Conservation (phyloP, 768 basidiomycete species). For the Filobasidium wieringae region DNA sequence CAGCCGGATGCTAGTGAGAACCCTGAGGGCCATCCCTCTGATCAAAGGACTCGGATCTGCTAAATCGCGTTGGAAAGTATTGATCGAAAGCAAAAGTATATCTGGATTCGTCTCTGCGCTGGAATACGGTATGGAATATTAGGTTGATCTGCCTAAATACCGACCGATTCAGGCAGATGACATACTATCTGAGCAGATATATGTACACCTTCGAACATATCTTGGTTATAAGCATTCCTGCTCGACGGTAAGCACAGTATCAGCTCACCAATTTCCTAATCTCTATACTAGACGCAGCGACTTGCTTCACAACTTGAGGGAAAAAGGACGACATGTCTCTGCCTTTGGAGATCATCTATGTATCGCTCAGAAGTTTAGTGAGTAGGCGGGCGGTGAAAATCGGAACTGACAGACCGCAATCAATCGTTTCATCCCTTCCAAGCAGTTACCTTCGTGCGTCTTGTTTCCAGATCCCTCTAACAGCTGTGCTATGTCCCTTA, state of each 20-base stretch:
- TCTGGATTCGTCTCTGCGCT: slow-evolving; percentile 81
- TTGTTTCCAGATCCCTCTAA: slow-evolving; percentile 55
- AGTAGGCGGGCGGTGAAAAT: slow-evolving; percentile 3
- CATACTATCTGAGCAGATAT: slow-evolving; percentile 73
- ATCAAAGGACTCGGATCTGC: slow-evolving; percentile 85
- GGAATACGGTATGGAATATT: background rate
- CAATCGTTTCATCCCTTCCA: slow-evolving; percentile 89
- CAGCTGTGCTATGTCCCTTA: slow-evolving; percentile 69
- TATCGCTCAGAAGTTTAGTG: too few relatives aligned
- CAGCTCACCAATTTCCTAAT: slow-evolving; percentile 66
- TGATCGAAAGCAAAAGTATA: slow-evolving; percentile 87
- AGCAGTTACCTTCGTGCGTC: slow-evolving; percentile 66
- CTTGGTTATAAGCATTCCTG: background rate
- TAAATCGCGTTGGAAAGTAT: slow-evolving; percentile 95
- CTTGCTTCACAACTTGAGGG: slow-evolving; percentile 93
- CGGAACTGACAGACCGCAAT: slow-evolving; percentile 58
- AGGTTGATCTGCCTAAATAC: background rate
- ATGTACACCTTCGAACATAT: slow-evolving; percentile 56
- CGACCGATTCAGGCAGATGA: background rate
- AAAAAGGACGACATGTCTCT: slow-evolving; percentile 87
- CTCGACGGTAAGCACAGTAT: background rate
- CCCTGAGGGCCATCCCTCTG: slow-evolving; percentile 87
- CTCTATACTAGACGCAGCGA: slow-evolving; percentile 81
- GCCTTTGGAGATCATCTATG: slow-evolving; percentile 79
- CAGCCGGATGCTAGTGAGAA: slow-evolving; percentile 81